Evolutionary conservation across 306 rosid species (phyloP).

Genomic region (Gleditsia sinensis): DNA sequence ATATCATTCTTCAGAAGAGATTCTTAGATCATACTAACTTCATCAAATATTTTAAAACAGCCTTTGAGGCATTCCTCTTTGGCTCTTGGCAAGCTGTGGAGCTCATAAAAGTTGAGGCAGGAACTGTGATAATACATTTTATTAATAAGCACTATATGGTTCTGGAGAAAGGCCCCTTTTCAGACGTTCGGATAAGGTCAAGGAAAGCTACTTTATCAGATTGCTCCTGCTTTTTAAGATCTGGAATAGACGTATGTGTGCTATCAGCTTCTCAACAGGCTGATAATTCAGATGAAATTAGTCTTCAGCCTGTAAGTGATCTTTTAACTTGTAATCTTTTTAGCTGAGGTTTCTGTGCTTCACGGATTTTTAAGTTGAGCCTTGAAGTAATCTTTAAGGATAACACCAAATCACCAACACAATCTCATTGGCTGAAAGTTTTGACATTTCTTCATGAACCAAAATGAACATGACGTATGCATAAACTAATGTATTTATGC

Average conservation of each 20-base stretch:
- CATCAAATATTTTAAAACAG: slow-evolving; percentile 43
- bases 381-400: slow-evolving; percentile 5
- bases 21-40: slow-evolving; percentile 1
- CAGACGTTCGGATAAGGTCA: slow-evolving; percentile 69
- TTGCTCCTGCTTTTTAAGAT: slow-evolving; percentile 73
- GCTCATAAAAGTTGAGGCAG: slow-evolving; percentile 54
- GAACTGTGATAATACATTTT: slow-evolving; percentile 60
- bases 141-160: slow-evolving; percentile 40
- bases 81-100: slow-evolving; percentile 84
- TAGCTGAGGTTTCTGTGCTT: slow-evolving; percentile 14
- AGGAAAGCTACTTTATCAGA: slow-evolving; percentile 71
- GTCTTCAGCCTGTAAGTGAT: slow-evolving; percentile 56
- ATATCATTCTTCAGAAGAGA: slow-evolving; percentile 4
- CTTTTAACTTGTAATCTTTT: slow-evolving; percentile 17
- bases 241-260: slow-evolving; percentile 79
- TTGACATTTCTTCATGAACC: not conserved
- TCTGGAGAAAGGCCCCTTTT: slow-evolving; percentile 61
- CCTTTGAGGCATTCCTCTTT: slow-evolving; percentile 69
- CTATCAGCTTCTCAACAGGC: slow-evolving; percentile 41
- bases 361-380: not conserved
- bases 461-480: slow-evolving; percentile 16
- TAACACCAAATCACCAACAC: slow-evolving; percentile 1
- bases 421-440: not conserved
- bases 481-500: slow-evolving; percentile 4
- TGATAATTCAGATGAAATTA: slow-evolving; percentile 29